These are phyloP conservation scores for Scheffersomyces coipomensis DNA, from an alignment of 805 yeast genomes.

Conservation along the genomic window DNA sequence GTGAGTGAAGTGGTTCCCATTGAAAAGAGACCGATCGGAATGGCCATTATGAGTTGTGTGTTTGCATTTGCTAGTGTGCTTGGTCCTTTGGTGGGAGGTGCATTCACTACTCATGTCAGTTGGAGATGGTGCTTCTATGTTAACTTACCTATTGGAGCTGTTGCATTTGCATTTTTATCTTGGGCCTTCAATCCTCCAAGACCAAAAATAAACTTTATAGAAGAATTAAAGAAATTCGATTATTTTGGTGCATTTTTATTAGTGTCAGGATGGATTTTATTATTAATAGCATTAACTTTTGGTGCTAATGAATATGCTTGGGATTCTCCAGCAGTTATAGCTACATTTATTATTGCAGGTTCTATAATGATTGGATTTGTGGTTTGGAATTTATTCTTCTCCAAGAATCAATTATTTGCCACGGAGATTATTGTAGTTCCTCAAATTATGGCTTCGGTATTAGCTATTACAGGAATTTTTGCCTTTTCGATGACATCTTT, in stretches of 20 bases:
- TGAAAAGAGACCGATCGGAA: conserved; percentile 33
- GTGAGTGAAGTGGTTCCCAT: conserved; percentile 54
- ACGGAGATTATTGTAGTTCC: conserved; percentile 36
- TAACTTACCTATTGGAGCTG: conserved; percentile 66
- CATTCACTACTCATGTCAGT: conserved; percentile 51
- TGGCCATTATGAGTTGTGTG: conserved; percentile 37
- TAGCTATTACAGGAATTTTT: conserved; percentile 29
- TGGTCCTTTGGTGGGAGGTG: conserved; percentile 70
- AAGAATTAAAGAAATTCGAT: conserved; percentile 47
- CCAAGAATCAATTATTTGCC: conserved; percentile 47
- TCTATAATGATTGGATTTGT: conserved; percentile 35
- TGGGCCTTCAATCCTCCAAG: conserved; percentile 46
- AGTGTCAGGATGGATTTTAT: conserved; percentile 41
- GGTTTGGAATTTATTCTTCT: conserved; percentile 39
- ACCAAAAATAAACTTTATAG: conserved; percentile 33
- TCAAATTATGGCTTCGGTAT: conserved; percentile 36
- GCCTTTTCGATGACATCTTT: conserved; percentile 35
- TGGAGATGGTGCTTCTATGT: conserved; percentile 80
- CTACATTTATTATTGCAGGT: conserved; percentile 33
- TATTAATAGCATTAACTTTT: conserved; percentile 49
- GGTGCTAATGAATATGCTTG: conserved; percentile 58
- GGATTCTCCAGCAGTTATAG: conserved; percentile 42
- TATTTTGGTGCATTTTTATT: conserved; percentile 46
- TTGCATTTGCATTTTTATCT: conserved; percentile 37
- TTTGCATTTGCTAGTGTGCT: conserved; percentile 51